Evolutionary conservation across 1,139 yeast species (phyloP).

Genomic region (Debaryomyces robertsiae): DNA sequence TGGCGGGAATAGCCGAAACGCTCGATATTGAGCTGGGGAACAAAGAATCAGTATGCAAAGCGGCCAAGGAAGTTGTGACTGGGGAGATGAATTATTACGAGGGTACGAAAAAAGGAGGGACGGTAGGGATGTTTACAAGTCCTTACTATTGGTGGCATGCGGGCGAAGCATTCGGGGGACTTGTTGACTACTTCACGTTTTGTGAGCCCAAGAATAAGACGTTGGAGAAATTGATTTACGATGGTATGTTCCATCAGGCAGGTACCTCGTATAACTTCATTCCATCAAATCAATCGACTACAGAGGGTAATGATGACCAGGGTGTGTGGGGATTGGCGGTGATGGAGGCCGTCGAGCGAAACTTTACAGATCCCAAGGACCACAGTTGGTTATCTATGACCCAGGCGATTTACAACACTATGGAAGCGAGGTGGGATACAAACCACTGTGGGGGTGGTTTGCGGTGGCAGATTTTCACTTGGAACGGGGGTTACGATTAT

Average conservation of each 20-base stretch:
- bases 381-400: slow-evolving; percentile 72
- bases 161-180: slow-evolving; percentile 67
- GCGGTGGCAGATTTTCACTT: slow-evolving; percentile 82
- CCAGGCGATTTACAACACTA: slow-evolving; percentile 75
- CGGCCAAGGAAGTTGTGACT: slow-evolving; percentile 46
- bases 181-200: slow-evolving; percentile 53
- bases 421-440: slow-evolving; percentile 76
- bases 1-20: neutral
- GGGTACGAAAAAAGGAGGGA: slow-evolving; percentile 55
- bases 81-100: slow-evolving; percentile 64
- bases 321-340: slow-evolving; percentile 69
- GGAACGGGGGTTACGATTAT: slow-evolving; percentile 77
- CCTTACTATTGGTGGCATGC: slow-evolving; percentile 80
- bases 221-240: slow-evolving; percentile 38
- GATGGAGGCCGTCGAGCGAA: slow-evolving; percentile 63
- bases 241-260: slow-evolving; percentile 53
- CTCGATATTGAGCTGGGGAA: slow-evolving; percentile 22
- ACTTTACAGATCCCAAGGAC: slow-evolving; percentile 51
- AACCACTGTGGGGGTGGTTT: slow-evolving; percentile 71
- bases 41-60: slow-evolving; percentile 48
- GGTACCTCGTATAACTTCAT: slow-evolving; percentile 56
- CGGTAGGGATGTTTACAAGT: slow-evolving; percentile 57
- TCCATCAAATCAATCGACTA: slow-evolving; percentile 60
- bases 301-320: slow-evolving; percentile 74
- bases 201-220: slow-evolving; percentile 49